Base-by-base conservation (phyloP, 306 rosid genomes). In the Vicia villosa region DNA sequence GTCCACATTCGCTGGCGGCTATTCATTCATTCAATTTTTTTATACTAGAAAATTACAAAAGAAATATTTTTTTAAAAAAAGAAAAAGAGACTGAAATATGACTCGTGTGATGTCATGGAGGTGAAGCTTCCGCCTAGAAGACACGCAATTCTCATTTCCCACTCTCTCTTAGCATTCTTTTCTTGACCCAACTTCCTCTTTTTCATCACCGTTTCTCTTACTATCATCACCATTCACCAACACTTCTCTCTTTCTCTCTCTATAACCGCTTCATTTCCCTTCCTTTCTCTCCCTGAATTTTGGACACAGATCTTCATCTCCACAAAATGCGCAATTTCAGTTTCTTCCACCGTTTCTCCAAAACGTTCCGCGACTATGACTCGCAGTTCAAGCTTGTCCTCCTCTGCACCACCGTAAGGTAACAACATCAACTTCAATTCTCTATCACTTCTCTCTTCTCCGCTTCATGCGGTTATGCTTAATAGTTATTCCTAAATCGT, bases 361-460 rank as follows among this genome's bases (percentile, higher is more conserved):
- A 36, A 64, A 69, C 78, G 17, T 84, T 84, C 75, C 87, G 64
- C 32, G 87, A 82, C 22, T 17, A 87, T 42, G 85, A 90, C 13
- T 83, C 87, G 3, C 76, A 85, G 6, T 70, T 90, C 15, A 87
- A 88, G 87, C 55, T 91, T 40, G 85, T 94, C 0, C 66, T 91
- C 5, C 85, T 94, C 80, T 76, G 89, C 86, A 79, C 83, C 63
- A 82, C 99, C 81, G 82, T 89, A 11, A 84, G 99, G 99, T 94
- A 83, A 8, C 2, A 37, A n/a, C 72, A 42, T 51, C 76, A 19
- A 14, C 15, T 45, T 59, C 38, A 13, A 5, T 60, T 68, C 7
- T 8, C 38, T 7, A 34, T 34, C 38, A 46, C 57, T 13, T 14
- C 26, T 26, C 7, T 10, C 10, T 50, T 49, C 49, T 50, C 72